phyloP scores from a whole-genome alignment of 108 stramenopile genomes.

The Skeletonema menzelii region DNA sequence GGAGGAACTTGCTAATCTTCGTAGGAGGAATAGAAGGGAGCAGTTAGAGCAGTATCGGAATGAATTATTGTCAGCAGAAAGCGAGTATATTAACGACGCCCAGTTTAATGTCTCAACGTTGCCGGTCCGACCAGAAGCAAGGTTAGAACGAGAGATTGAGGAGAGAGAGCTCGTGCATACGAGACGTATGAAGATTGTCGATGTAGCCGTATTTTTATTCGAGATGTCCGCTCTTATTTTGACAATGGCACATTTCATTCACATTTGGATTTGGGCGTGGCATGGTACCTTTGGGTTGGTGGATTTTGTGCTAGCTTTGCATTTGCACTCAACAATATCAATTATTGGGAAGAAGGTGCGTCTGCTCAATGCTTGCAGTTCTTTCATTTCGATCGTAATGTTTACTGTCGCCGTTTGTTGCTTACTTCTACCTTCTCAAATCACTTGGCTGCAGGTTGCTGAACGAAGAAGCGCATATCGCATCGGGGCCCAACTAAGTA shows the following conservation, averaged over 20 bases:
- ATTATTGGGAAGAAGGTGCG: conserved; percentile 50
- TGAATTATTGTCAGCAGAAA: background rate
- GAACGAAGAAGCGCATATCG: conserved; percentile 64
- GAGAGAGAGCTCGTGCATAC: conserved; percentile 48
- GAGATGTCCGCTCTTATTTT: conserved; percentile 51
- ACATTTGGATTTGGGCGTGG: conserved; percentile 77
- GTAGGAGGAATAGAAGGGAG: conserved; percentile 18
- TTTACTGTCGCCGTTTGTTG: background rate
- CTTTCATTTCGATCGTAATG: background rate
- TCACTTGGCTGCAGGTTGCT: conserved; percentile 29
- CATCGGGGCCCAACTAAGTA: conserved; percentile 60
- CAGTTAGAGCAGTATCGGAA: background rate
- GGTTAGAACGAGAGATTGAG: conserved; percentile 56
- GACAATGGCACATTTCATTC: conserved; percentile 65
- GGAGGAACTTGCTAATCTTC: conserved; percentile 47
- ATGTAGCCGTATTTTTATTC: conserved; percentile 49
- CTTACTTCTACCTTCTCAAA: background rate
- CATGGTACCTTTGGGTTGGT: conserved; percentile 75
- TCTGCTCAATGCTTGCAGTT: background rate
- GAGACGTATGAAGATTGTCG: conserved; percentile 44
- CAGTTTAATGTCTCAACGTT: background rate
- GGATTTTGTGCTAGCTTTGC: conserved; percentile 71
- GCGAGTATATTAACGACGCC: conserved; percentile 7
- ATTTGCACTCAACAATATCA: conserved; percentile 70
- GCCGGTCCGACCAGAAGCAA: background rate